Evolutionary conservation across 306 rosid species (phyloP), one percentile per base, ranked within the genome.

Genomic region (Glycine latifolia): DNA sequence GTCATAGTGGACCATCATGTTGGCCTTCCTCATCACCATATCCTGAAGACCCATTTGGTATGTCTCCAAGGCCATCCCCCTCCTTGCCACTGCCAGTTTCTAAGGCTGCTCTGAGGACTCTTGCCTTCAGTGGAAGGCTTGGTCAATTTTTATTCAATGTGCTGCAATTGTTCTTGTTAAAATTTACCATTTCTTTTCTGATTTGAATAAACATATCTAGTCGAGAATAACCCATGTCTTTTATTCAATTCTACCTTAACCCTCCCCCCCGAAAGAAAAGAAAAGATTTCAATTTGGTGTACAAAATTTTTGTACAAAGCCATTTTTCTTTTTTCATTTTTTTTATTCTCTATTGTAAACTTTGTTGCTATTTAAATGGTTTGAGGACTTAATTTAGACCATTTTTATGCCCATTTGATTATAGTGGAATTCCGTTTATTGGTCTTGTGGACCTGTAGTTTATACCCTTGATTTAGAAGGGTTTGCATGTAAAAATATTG

Each of bases 41-140:
- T 56, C 54, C 39, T 2, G 35, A 15, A 4, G 56, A 54, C 65
- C 82, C 84, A 54, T 68, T 54, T 15, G 41, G 12, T 49, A 11
- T 81, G 47, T 55, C 90, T 54, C 82, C 86, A 41, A 46, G 49
- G 12, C 44, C 83, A 15, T 7, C 66, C 10, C 86, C 65, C 15
- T 35, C 58, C 37, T 39, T 65, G 71, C 90, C 84, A 1, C 13
- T 60, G 69, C 83, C 83, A 31, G 63, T 43, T 68, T 78, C 90
- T 66, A 65, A 69, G 50, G 73, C 78, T 14, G 31, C 17, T 47
- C 46, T 2, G 20, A 73, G 26, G 48, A 71, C 44, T 17, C 47
- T 31, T 60, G 63, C 58, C 85, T 62, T 9, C 2, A 60, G n/a
- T 47, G 63, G 61, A 67, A 7, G 77, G 55, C 60, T 20, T 26